A percentile compares a stretch with the other conserved stretches of the same genome.
Evolutionary conservation across 1,139 yeast species (phyloP).

Genomic region (Suhomyces panamericanus): DNA sequence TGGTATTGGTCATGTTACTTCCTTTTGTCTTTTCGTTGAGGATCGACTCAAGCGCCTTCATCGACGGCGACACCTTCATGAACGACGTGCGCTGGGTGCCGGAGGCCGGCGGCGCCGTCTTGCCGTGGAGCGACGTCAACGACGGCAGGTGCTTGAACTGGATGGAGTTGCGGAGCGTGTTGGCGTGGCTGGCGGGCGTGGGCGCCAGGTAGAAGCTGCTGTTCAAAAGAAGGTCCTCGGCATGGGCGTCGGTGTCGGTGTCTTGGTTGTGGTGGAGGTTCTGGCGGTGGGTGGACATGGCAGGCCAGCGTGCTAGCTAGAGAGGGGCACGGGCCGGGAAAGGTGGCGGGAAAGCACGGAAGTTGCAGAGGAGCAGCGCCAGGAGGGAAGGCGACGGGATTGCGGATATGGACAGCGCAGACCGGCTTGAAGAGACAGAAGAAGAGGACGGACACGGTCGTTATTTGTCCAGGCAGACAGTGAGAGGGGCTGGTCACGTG

Average conservation of each 20-base stretch:
- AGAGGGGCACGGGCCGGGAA: not conserved
- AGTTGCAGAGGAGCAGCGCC: too few relatives aligned
- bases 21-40: constrained; percentile 31
- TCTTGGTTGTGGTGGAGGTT: not conserved
- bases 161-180: constrained; percentile 48
- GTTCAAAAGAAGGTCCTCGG: constrained; percentile 15
- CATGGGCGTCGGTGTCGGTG: constrained; percentile 5
- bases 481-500: not conserved
- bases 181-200: constrained; percentile 39
- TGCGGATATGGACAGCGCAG: too few relatives aligned
- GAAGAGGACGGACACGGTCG: not conserved
- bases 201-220: constrained; percentile 33
- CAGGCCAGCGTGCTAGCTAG: constrained; percentile 1
- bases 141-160: constrained; percentile 48
- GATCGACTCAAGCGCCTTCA: constrained; percentile 52
- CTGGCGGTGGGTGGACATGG: constrained; percentile 3
- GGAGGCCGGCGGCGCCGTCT: constrained; percentile 1
- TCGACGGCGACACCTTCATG: constrained; percentile 55
- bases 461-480: not conserved
- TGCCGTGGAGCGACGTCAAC: constrained; percentile 23
- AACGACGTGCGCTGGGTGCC: constrained; percentile 36
- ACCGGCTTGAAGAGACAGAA: not conserved
- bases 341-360: too few relatives aligned
- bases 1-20: not conserved
- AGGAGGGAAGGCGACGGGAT: too few relatives aligned